phyloP scores from a whole-genome alignment of 2,329 filamentous ascomycete species.

The Pezicula carpinea region DNA sequence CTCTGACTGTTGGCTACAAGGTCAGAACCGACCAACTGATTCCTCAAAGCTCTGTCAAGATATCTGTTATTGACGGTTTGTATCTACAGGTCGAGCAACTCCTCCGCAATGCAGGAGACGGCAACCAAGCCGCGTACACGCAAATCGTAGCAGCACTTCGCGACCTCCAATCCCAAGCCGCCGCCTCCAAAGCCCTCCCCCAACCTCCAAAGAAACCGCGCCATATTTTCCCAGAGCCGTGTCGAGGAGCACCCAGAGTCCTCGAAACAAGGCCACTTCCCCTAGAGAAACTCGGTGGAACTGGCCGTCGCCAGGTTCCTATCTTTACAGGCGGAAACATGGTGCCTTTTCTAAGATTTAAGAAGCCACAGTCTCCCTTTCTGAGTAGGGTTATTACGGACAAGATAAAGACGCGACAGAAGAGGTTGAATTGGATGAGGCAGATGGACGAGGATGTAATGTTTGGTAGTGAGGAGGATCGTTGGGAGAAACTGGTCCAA shows the following conservation, averaged over 20 bases:
- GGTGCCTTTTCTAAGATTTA: constrained; percentile 61
- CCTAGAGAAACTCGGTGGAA: constrained; percentile 40
- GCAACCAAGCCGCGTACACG: constrained; percentile 11
- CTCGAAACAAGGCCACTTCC: constrained; percentile 50
- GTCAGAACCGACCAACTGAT: too few relatives aligned
- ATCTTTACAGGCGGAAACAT: constrained; percentile 48
- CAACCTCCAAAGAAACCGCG: constrained; percentile 4
- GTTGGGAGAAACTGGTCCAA: constrained; percentile 36
- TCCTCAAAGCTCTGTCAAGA: too few relatives aligned
- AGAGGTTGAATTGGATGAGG: constrained; percentile 33
- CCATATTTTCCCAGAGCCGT: constrained; percentile 17
- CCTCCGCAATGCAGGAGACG: constrained; percentile 21
- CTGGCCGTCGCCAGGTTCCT: constrained; percentile 54
- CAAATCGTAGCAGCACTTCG: constrained; percentile 31
- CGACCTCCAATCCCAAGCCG: constrained; percentile 9
- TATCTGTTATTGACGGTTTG: neutral
- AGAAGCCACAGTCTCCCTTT: constrained; percentile 58
- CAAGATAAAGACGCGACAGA: constrained; percentile 41
- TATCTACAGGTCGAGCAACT: constrained; percentile 21
- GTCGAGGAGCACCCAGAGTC: constrained; percentile 33
- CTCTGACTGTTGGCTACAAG: constrained; percentile 66
- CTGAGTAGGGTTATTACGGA: constrained; percentile 54
- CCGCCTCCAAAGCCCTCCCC: constrained; percentile 4
- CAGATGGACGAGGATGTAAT: constrained; percentile 30
- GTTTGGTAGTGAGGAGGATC: constrained; percentile 38